Percentiles rank a stretch among this genome's conserved stretches.
These are phyloP conservation scores for Dorcoceras hygrometricum DNA, from an alignment of 257 asterid species.

Conservation along the genomic window DNA sequence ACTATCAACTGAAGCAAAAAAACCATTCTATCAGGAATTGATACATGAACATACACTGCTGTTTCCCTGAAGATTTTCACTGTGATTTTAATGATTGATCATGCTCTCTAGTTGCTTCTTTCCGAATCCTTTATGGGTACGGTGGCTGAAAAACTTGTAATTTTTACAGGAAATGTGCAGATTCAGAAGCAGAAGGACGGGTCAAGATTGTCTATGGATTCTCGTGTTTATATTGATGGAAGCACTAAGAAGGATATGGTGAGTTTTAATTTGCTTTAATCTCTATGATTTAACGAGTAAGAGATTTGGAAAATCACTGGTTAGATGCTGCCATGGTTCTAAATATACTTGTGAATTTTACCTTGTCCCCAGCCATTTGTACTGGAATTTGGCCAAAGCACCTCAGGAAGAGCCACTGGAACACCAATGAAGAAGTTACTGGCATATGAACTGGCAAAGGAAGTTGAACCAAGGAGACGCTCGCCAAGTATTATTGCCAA, in stretches of 20 bases:
- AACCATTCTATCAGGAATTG: slow-evolving; percentile 12
- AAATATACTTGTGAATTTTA: slow-evolving; percentile 15
- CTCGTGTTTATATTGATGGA: slow-evolving; percentile 47
- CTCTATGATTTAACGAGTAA: slow-evolving; percentile 8
- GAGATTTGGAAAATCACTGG: background rate
- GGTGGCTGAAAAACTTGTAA: slow-evolving; percentile 17
- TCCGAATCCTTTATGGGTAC: slow-evolving; percentile 12
- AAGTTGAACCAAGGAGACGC: slow-evolving; percentile 55
- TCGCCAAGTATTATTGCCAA: slow-evolving; percentile 65
- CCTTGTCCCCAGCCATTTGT: slow-evolving; percentile 40
- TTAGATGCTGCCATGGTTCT: slow-evolving; percentile 17
- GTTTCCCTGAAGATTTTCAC: slow-evolving; percentile 1
- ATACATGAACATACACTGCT: background rate
- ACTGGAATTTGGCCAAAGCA: slow-evolving; percentile 46
- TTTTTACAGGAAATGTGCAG: slow-evolving; percentile 51
- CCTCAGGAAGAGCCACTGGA: slow-evolving; percentile 43
- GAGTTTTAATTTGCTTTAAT: slow-evolving; percentile 19
- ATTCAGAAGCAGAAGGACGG: slow-evolving; percentile 41
- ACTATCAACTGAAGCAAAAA: slow-evolving; percentile 4
- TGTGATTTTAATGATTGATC: background rate
- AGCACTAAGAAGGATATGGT: slow-evolving; percentile 48
- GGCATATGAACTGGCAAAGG: slow-evolving; percentile 72
- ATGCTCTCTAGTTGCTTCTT: background rate
- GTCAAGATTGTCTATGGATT: slow-evolving; percentile 48
- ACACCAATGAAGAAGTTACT: slow-evolving; percentile 67